Evolutionary conservation across 2,329 filamentous ascomycete species (phyloP).

Genomic region (Ophiostoma ips): DNA sequence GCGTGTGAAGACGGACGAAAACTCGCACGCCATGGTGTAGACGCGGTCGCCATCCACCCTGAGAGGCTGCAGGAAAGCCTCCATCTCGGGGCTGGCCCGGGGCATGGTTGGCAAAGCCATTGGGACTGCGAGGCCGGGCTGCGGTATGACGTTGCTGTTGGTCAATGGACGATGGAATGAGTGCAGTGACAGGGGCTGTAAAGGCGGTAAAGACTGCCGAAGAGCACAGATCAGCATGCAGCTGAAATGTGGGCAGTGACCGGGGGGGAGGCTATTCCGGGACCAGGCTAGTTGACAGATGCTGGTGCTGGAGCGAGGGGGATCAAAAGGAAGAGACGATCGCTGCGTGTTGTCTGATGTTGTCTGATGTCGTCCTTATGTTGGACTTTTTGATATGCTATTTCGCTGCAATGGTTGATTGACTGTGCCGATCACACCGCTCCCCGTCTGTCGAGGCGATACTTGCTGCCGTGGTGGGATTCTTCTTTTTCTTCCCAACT

Average conservation of each 20-base stretch:
- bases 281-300: no score
- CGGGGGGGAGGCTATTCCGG: no score
- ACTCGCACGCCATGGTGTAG: conserved; percentile 31
- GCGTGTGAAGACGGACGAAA: conserved; percentile 32
- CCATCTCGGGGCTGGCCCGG: conserved; percentile 13
- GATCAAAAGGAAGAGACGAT: neutral
- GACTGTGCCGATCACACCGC: no score
- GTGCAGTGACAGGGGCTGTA: neutral
- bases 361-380: no score
- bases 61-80: conserved; percentile 37
- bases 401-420: no score
- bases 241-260: neutral
- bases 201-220: neutral
- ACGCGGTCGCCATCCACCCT: conserved; percentile 32
- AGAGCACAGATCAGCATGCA: neutral
- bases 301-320: no score
- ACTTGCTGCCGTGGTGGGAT: no score
- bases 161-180: neutral
- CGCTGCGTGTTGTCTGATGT: no score
- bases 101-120: neutral
- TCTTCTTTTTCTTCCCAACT: no score
- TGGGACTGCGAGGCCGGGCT: conserved; percentile 13
- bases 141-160: neutral
- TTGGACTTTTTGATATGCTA: no score
- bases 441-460: no score